These are phyloP conservation scores for Russula abietina DNA, from an alignment of 768 basidiomycete genomes.

Conservation along the genomic window DNA sequence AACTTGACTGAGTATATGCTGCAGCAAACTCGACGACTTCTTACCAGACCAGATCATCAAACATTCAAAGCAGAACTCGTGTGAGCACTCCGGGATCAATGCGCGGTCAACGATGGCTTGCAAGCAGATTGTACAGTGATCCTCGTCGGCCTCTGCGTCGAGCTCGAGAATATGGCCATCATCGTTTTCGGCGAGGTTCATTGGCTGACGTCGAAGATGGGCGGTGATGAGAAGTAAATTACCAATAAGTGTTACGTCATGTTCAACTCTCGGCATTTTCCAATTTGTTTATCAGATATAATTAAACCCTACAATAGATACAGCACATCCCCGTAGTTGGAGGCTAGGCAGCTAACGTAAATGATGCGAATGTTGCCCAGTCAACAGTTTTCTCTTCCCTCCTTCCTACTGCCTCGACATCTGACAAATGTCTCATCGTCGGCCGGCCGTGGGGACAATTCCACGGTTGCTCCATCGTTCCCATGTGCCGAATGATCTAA, in stretches of 20 bases:
- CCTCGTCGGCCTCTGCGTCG: conserved; percentile 38
- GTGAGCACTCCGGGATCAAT: conserved; percentile 77
- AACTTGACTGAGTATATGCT: neutral
- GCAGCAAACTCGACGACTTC: conserved; percentile 26
- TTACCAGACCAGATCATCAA: conserved; percentile 78
- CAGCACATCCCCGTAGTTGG: neutral
- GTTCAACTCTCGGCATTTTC: neutral
- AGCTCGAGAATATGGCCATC: neutral
- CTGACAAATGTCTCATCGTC: conserved; percentile 30
- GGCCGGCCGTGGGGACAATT: conserved; percentile 34
- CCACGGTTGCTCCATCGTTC: conserved; percentile 34
- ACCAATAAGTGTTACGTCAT: neutral
- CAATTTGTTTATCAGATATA: neutral
- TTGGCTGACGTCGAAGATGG: neutral
- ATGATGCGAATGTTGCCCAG: conserved; percentile 3
- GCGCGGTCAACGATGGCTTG: conserved; percentile 72
- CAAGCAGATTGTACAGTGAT: conserved; percentile 83
- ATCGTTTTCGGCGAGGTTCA: neutral
- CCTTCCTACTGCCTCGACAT: conserved; percentile 6
- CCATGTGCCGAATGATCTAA: conserved; percentile 34
- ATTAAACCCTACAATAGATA: neutral
- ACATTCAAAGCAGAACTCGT: conserved; percentile 93
- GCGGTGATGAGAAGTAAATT: neutral
- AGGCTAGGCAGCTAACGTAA: neutral
- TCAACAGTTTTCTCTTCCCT: conserved; percentile 6